Percentiles rank a stretch among this genome's conserved stretches.
These are phyloP conservation scores for Yamadazyma philogaea DNA, from an alignment of 805 yeast genomes.

Conservation along the genomic window DNA sequence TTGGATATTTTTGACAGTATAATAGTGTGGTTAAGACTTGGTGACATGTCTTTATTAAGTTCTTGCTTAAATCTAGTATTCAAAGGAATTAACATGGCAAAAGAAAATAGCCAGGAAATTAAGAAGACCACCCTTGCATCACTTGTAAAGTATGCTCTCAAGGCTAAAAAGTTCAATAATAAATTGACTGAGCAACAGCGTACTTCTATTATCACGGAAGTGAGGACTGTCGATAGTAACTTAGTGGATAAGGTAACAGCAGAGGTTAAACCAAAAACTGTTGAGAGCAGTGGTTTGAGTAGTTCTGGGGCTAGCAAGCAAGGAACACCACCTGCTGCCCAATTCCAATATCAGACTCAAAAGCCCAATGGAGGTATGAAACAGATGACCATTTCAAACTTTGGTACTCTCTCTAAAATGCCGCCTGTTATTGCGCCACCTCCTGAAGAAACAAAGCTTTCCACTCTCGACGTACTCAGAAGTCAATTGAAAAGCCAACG, in stretches of 20 bases:
- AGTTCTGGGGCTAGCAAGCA: constrained; percentile 10
- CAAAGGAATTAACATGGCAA: constrained; percentile 62
- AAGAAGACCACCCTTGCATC: constrained; percentile 52
- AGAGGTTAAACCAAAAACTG: constrained; percentile 21
- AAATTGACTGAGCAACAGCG: constrained; percentile 68
- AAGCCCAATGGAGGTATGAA: constrained; percentile 12
- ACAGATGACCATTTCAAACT: constrained; percentile 35
- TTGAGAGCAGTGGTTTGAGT: constrained; percentile 1
- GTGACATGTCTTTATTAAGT: constrained; percentile 69
- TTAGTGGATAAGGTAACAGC: constrained; percentile 52
- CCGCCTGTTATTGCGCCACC: constrained; percentile 32
- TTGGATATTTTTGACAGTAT: constrained; percentile 64
- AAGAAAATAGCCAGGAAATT: constrained; percentile 48
- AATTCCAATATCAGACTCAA: constrained; percentile 1
- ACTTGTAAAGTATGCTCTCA: constrained; percentile 62
- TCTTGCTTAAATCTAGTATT: constrained; percentile 72
- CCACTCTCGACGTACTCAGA: constrained; percentile 33
- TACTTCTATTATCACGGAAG: constrained; percentile 57
- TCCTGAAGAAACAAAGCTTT: constrained; percentile 24
- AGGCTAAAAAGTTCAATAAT: constrained; percentile 65
- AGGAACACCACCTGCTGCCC: not conserved
- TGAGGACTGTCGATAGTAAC: constrained; percentile 50
- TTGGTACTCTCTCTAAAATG: constrained; percentile 29
- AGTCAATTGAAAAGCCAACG: constrained; percentile 26
- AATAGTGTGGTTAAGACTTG: constrained; percentile 77